Evolutionary conservation across 2,329 filamentous ascomycete genomes (phyloP), one percentile per base, ranked within the genome.

Genomic region (Onygena corvina): DNA sequence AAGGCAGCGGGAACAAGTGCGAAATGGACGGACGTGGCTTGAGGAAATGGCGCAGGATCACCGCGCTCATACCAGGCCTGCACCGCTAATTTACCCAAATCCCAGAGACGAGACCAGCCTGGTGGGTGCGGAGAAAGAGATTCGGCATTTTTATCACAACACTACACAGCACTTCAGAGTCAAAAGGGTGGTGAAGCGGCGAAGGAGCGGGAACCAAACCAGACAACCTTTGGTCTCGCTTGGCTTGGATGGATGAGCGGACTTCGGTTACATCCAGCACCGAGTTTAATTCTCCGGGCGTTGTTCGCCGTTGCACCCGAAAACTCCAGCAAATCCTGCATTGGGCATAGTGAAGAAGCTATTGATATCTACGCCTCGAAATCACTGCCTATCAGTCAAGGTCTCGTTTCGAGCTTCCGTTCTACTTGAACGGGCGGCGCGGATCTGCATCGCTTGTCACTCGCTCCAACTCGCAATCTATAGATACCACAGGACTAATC

Each of bases 401-500:
- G n/a, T 42, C 38, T 42, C 38, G 38, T 42, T 42, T 42, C 38
- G 38, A 42, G 23, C 38, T 42, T 12, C 38, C 38, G 5, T 42
- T 42, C 38, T 42, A 23, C 27, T 42, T 42, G 21, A 42, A 42
- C 38, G 38, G 20, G 38, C 38, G 20, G 11, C 16, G 21, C 38
- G 12, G 38, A 42, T 42, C 38, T 20, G 27, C 38, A 42, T 42
- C 21, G 38, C 38, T 42, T 42, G 38, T 23, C 38, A 42, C 38
- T 42, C 27, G 20, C 38, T 27, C 38, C 36, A 18, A 8, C 36
- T 25, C 38, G 38, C 38, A 42, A 42, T 42, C 11, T 27, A 12
- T 11, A 23, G 9, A 7, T 23, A 42, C n/a, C 21, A 42, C n/a
- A 7, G 7, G 14, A 38, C 14, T 20, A 38, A 38, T 18, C 14